Base-by-base conservation (phyloP, 78 protist genomes). In the Tieghemostelium lacteum region DNA sequence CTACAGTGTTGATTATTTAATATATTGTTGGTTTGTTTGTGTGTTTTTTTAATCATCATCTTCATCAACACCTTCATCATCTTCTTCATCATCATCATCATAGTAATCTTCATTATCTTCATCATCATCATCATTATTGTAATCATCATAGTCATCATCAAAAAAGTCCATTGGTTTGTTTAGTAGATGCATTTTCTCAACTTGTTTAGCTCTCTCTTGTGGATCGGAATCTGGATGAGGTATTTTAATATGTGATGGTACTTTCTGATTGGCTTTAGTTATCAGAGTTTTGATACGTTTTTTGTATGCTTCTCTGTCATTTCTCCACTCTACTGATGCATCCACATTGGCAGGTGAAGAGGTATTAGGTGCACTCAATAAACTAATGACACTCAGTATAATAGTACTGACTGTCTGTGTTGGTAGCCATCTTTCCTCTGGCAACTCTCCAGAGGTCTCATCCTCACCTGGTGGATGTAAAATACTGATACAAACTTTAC, bases 261-360 rank as follows among this genome's bases (percentile, higher is more conserved):
- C 83, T 54, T 73, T 75, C 6, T 17, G 62, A 29, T 75, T 88
- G 83, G 93, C 93, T 75, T 88, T 88, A 33, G 49, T 40, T 17
- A 88, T 61, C 39, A 88, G 58, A 5, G 20, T 50, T n/a, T 55
- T 55, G 29, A 93, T 83, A 17, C 86, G 14, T 54, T 65, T 61
- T 26, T 57, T 60, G 24, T 76, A 93, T 16, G 36, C 61, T 2
- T 85, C 87, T 34, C 65, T 39, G n/a, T 75, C 60, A 29, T 94
- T 78, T 36, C 91, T 66, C 87, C 75, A 86, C 39, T 69, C 83
- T 16, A 94, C 96, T 1, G 92, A 80, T 19, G 97, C 97, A 85
- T 95, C 97, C 1, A 96, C 87, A 62, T 96, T 96, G 3, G 98
- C 98, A 1, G 98, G 98, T 50, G 97, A 95, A 14, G 93, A 89